Evolutionary conservation across 2,329 filamentous ascomycete genomes (phyloP).

Genomic region (Fusarium aywerte): DNA sequence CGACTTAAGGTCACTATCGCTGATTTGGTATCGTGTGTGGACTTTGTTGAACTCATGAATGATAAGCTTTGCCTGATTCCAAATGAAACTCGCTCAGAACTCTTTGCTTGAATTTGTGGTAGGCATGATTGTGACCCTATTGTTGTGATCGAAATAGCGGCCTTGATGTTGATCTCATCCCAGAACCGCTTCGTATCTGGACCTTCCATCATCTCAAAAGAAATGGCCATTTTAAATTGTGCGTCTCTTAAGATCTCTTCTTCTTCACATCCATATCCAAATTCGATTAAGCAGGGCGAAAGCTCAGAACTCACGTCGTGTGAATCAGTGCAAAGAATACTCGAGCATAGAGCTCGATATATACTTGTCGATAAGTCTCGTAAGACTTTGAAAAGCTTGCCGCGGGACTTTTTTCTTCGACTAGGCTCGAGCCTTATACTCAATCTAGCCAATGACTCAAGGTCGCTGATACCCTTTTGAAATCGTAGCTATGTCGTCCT

Average conservation of each 20-base stretch:
- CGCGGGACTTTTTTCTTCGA: slow-evolving; percentile 13
- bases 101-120: background rate
- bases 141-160: background rate
- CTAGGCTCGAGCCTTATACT: slow-evolving; percentile 11
- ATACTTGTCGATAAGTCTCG: slow-evolving; percentile 18
- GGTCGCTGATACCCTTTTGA: slow-evolving; percentile 1
- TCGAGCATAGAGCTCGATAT: slow-evolving; percentile 24
- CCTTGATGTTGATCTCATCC: slow-evolving; percentile 21
- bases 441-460: background rate
- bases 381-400: slow-evolving; percentile 14
- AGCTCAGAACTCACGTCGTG: slow-evolving; percentile 19
- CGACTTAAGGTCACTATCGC: background rate
- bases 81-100: background rate
- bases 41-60: fast-evolving
- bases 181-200: background rate
- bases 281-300: background rate
- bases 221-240: slow-evolving; percentile 19
- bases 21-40: background rate
- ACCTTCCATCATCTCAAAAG: slow-evolving; percentile 4
- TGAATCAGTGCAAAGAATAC: slow-evolving; percentile 2
- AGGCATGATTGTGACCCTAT: fast-evolving
- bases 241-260: background rate
- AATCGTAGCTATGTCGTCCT: background rate
- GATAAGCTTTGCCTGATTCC: background rate
- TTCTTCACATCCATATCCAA: background rate